Conservation (phyloP, 2,329 filamentous ascomycete species). For the Colletotrichum sp. region DNA sequence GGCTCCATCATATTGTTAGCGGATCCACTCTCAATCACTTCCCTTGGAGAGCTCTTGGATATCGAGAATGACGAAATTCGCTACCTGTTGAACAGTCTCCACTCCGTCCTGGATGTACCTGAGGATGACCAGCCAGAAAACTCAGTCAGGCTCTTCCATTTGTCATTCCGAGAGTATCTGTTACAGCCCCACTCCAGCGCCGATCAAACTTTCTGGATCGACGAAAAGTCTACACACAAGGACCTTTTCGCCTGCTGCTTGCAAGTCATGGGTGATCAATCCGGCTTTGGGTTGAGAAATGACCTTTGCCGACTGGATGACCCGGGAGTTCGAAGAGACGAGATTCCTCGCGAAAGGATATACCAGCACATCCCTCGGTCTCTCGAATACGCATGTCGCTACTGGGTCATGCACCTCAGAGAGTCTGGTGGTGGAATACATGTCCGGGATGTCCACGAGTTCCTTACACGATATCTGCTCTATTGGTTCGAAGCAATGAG, state of each 20-base stretch:
- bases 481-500: neutral
- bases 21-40: neutral
- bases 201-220: accelerated
- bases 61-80: neutral
- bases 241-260: neutral
- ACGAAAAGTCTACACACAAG: neutral
- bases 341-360: neutral
- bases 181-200: neutral
- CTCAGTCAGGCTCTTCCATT: neutral
- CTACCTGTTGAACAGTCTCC: neutral
- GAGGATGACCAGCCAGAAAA: neutral
- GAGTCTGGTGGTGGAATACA: neutral
- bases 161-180: neutral
- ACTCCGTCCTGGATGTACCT: neutral
- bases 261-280: neutral
- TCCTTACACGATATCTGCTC: neutral
- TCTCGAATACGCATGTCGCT: neutral
- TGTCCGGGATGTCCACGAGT: accelerated
- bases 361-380: neutral
- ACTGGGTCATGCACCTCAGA: neutral
- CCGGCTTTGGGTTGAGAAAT: neutral
- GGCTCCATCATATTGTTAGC: neutral
- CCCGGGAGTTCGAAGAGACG: neutral
- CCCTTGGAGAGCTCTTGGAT: neutral
- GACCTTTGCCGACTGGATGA: neutral